Evolutionary conservation across 352 stramenopile species (phyloP), one percentile per base, ranked within the genome.

Genomic region (Phytopythium mirpurense): DNA sequence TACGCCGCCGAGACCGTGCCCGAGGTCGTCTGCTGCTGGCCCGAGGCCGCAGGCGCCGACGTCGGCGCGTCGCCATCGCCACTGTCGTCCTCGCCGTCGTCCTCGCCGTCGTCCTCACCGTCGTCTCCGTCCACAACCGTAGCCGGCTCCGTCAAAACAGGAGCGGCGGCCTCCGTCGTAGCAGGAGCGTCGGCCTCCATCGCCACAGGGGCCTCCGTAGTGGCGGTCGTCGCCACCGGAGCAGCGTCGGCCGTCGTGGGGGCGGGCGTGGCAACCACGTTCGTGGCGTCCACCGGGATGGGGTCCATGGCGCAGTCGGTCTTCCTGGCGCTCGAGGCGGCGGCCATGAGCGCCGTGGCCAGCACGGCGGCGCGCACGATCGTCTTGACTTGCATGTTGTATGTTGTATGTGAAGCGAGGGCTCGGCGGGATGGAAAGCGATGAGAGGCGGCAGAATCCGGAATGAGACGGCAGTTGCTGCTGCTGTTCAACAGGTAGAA

Each of bases 1-100:
- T 81, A 81, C 54, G 67, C 54, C 21, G 38, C 48, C 37, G 68
- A 67, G 46, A 83, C 49, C 5, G 54, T 70, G 50, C 78, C 78
- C 5, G 68, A 53, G 24, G 59, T 60, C 40, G 63, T 68, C 51
- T 78, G 70, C 24, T 49, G 21, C 77, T 75, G 9, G 68, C 56
- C 63, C 1, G 41, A 47, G n/a, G 60, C 59, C n/a, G 41, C 18
- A 4, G 15, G 2, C 15, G 24, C 15, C 21, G 52, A 51, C 53
- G 48, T 14, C 21, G 57, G 58, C 9, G 50, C 62, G 2, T 11
- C 32, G 15, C 2, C 15, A 15, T 11, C 21, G 52, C 51, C 56
- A 44, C 11, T 21, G 57, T 63, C 6, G 50, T 65, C 27, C 63
- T 42, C 49, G 63, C 36, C 44, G 14, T 57, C 62, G 40, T 43